Percentiles rank a stretch among this genome's conserved stretches.
These are phyloP conservation scores for Jamesozyma lodderae DNA, from an alignment of 805 yeast species.

Conservation along the genomic window DNA sequence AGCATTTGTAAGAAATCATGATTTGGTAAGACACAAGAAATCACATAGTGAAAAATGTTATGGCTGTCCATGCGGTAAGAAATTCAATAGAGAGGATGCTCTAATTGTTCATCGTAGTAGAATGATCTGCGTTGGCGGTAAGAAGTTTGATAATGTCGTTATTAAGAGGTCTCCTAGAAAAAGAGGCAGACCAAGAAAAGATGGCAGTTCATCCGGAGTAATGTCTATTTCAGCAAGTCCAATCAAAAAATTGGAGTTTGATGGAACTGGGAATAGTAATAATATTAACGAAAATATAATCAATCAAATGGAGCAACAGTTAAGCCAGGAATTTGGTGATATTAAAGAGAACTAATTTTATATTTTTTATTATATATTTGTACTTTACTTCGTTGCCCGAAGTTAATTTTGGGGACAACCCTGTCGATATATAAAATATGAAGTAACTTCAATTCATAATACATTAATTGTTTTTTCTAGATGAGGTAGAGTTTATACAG, in stretches of 20 bases:
- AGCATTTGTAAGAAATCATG: constrained; percentile 92
- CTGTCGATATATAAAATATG: no score
- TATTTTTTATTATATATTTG: no score
- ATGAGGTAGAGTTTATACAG: no score
- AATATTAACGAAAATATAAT: no score
- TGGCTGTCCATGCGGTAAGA: constrained; percentile 85
- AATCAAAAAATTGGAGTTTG: not conserved
- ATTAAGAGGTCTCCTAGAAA: constrained; percentile 26
- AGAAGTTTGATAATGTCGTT: constrained; percentile 22
- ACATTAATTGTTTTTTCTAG: no score
- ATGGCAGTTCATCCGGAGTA: constrained; percentile 5
- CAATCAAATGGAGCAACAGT: not conserved
- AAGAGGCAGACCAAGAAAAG: constrained; percentile 25
- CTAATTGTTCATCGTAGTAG: constrained; percentile 71
- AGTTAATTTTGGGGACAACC: no score
- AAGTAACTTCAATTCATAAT: no score
- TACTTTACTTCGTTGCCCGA: no score
- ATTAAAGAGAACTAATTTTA: not conserved
- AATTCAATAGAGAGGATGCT: constrained; percentile 84
- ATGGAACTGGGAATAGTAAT: not conserved
- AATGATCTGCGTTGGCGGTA: constrained; percentile 74
- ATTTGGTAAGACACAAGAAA: constrained; percentile 78
- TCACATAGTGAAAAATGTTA: constrained; percentile 70
- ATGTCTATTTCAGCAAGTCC: no score
- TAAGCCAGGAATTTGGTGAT: not conserved